These are phyloP conservation scores for Rhizophora mangle DNA, from an alignment of 345 rosid species.

Conservation along the genomic window DNA sequence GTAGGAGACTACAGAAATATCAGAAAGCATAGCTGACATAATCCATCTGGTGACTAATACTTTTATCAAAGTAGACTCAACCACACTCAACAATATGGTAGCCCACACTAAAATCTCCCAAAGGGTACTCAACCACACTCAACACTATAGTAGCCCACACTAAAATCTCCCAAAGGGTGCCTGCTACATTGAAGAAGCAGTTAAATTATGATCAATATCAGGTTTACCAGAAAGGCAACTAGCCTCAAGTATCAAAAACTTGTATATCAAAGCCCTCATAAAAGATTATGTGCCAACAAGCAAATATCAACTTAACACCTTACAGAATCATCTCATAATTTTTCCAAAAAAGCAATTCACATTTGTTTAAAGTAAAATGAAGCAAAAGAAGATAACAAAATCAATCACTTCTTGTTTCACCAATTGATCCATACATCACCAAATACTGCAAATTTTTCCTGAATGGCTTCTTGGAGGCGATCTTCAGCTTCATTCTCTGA, in stretches of 20 bases:
- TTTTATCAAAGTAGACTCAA: no score
- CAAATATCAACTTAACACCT: not conserved
- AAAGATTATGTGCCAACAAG: not conserved
- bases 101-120: no score
- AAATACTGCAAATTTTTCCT: constrained; percentile 93
- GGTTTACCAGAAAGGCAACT: not conserved
- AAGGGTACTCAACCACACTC: no score
- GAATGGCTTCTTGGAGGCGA: constrained; percentile 86
- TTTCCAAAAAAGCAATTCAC: no score
- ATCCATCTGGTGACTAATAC: no score
- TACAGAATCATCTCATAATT: no score
- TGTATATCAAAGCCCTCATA: not conserved
- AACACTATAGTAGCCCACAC: no score
- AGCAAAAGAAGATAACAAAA: constrained; percentile 4
- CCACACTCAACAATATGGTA: no score
- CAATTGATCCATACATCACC: constrained; percentile 69
- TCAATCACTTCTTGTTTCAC: constrained; percentile 16
- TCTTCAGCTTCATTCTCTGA: constrained; percentile 99
- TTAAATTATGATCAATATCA: no score
- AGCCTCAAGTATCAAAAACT: not conserved
- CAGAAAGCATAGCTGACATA: not conserved
- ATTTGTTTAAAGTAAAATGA: not conserved
- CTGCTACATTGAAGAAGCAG: no score
- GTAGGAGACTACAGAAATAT: constrained; percentile 7
- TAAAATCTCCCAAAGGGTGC: no score